phyloP scores from a whole-genome alignment of 1,284 basidiomycete species.

The Psilocybe mexicana region DNA sequence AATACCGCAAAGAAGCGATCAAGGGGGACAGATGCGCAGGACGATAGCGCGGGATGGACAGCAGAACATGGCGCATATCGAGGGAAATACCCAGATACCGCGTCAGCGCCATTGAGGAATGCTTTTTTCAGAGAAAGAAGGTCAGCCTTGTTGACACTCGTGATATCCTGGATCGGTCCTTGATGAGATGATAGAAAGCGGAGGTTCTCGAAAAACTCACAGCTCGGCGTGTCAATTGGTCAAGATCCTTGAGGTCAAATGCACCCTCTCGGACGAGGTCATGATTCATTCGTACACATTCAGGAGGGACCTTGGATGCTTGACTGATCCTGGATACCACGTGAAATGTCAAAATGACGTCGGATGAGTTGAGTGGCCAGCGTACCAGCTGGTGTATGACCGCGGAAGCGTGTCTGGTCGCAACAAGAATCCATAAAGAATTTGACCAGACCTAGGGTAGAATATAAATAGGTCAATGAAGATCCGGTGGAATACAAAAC shows the following conservation, averaged over 20 bases:
- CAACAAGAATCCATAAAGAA: constrained; percentile 83
- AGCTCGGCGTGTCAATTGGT: constrained; percentile 50
- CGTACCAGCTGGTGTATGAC: constrained; percentile 76
- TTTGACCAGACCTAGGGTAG: constrained; percentile 75
- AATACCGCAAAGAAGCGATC: constrained; percentile 83
- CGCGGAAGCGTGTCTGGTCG: constrained; percentile 82
- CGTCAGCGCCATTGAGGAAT: constrained; percentile 27
- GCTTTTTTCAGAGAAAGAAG: constrained; percentile 27
- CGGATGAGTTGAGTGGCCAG: neutral
- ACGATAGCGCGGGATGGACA: constrained; percentile 82
- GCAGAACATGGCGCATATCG: constrained; percentile 60
- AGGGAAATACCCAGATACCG: constrained; percentile 46
- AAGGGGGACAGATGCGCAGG: constrained; percentile 67
- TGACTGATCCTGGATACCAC: constrained; percentile 40
- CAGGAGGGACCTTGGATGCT: constrained; percentile 66
- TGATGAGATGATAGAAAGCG: neutral
- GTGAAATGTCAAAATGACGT: neutral
- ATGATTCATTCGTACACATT: constrained; percentile 63
- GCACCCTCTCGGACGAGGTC: constrained; percentile 57
- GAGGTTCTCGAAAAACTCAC: constrained; percentile 34
- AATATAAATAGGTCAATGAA: neutral
- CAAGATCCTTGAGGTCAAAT: constrained; percentile 58
- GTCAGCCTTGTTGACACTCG: constrained; percentile 29
- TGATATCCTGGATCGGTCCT: constrained; percentile 31
- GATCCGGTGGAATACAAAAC: neutral